Evolutionary conservation across 805 yeast species (phyloP).

Genomic region (Wickerhamia fluorescens): DNA sequence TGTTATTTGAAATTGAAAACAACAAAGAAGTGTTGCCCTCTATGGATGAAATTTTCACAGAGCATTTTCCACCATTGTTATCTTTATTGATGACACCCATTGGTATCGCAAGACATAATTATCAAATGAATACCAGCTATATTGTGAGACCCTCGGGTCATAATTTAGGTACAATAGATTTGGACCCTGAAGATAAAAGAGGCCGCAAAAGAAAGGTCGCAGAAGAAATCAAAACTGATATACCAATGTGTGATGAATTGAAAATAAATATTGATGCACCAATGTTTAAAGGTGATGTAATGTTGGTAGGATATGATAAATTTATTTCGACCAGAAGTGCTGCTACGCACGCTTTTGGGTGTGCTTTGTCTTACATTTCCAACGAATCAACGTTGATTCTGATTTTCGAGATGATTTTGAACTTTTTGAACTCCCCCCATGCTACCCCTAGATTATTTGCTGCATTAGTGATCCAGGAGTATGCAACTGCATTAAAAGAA

Average conservation of each 20-base stretch:
- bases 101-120: conserved; percentile 85
- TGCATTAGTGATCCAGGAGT: conserved; percentile 67
- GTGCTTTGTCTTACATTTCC: conserved; percentile 45
- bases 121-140: conserved; percentile 69
- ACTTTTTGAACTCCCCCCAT: conserved; percentile 51
- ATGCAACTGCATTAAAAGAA: conserved; percentile 31
- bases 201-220: conserved; percentile 43
- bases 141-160: conserved; percentile 77
- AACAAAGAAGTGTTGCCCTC: conserved; percentile 23
- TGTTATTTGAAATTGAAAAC: conserved; percentile 41
- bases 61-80: conserved; percentile 54
- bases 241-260: conserved; percentile 45
- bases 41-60: conserved; percentile 44
- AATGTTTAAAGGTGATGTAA: conserved; percentile 83
- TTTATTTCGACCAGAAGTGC: conserved; percentile 69
- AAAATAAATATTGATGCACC: conserved; percentile 90
- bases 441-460: conserved; percentile 75
- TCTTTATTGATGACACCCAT: conserved; percentile 85
- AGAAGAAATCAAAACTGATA: conserved; percentile 13
- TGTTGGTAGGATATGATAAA: conserved; percentile 69
- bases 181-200: conserved; percentile 22
- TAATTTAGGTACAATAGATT: conserved; percentile 18
- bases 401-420: conserved; percentile 30
- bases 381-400: conserved; percentile 30
- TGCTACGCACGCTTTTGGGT: conserved; percentile 73